Conservation (phyloP, 768 basidiomycete genomes). For the Tricholoma terreum region DNA sequence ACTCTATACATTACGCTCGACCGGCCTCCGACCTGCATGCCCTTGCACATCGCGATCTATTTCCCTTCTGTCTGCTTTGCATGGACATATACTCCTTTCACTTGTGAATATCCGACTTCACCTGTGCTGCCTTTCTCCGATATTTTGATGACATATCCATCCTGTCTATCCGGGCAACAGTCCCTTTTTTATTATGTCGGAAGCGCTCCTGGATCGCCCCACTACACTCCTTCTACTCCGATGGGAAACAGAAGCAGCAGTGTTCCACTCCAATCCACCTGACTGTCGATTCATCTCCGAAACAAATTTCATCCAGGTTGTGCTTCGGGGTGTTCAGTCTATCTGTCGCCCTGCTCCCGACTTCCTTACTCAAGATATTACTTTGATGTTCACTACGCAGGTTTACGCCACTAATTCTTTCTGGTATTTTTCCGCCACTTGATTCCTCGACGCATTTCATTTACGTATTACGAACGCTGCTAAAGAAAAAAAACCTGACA, state of each 20-base stretch:
- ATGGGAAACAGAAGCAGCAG: neutral
- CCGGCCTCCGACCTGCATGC: constrained; percentile 27
- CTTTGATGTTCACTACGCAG: constrained; percentile 15
- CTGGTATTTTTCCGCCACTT: constrained; percentile 26
- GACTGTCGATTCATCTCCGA: constrained; percentile 13
- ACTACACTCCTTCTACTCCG: neutral
- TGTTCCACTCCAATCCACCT: constrained; percentile 16
- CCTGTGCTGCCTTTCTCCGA: constrained; percentile 27
- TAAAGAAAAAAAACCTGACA: constrained; percentile 44
- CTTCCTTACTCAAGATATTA: constrained; percentile 9
- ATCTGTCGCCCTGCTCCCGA: constrained; percentile 6
- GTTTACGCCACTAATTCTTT: constrained; percentile 17
- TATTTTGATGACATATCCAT: constrained; percentile 60
- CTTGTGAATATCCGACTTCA: constrained; percentile 33
- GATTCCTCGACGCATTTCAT: constrained; percentile 26
- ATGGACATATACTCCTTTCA: constrained; percentile 29
- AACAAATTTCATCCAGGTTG: constrained; percentile 19
- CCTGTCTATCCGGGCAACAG: constrained; percentile 50
- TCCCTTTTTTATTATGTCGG: constrained; percentile 21
- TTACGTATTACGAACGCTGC: constrained; percentile 15
- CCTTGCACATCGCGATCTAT: constrained; percentile 26
- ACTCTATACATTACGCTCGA: constrained; percentile 34
- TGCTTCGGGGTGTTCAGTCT: constrained; percentile 16
- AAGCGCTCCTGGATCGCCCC: constrained; percentile 17
- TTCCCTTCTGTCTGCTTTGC: constrained; percentile 22